Evolutionary conservation across 148 eudicot genomes (phyloP).

Genomic region (Spergularia bocconei): DNA sequence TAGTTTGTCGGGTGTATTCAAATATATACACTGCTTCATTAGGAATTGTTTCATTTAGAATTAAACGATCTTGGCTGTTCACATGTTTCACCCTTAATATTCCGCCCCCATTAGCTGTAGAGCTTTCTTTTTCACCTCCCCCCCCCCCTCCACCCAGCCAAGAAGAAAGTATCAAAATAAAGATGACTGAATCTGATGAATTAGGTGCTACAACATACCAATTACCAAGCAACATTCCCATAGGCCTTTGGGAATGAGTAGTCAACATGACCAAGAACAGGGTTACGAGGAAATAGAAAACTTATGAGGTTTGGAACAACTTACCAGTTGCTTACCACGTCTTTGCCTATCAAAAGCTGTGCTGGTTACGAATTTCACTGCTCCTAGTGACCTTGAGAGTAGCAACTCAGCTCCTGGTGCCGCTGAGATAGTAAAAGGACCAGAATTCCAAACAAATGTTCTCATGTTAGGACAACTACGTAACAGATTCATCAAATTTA

Average conservation of each 20-base stretch:
- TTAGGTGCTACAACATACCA: neutral
- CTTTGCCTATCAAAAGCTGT: conserved; percentile 75
- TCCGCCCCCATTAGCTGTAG: neutral
- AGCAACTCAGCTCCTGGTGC: conserved; percentile 71
- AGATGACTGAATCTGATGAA: too few relatives aligned
- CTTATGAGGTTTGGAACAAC: conserved; percentile 23
- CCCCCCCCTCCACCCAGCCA: neutral
- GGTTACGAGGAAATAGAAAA: neutral
- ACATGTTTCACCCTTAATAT: neutral
- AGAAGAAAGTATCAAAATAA: neutral
- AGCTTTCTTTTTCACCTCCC: neutral
- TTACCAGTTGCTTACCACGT: conserved; percentile 83
- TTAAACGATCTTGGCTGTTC: too few relatives aligned
- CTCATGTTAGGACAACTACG: neutral
- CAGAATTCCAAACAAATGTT: neutral
- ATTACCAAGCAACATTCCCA: neutral
- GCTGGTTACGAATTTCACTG: conserved; percentile 53
- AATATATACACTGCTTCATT: too few relatives aligned
- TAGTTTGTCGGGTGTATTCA: neutral
- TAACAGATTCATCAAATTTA: neutral
- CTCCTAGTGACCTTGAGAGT: conserved; percentile 48
- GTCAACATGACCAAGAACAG: neutral
- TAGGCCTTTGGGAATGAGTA: neutral
- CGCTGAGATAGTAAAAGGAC: conserved; percentile 46
- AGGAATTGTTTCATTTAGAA: too few relatives aligned